A percentile compares a stretch with the other conserved stretches of the same genome.
Conservation (phyloP, 2,329 filamentous ascomycete genomes). For the Colletotrichum incanum region DNA sequence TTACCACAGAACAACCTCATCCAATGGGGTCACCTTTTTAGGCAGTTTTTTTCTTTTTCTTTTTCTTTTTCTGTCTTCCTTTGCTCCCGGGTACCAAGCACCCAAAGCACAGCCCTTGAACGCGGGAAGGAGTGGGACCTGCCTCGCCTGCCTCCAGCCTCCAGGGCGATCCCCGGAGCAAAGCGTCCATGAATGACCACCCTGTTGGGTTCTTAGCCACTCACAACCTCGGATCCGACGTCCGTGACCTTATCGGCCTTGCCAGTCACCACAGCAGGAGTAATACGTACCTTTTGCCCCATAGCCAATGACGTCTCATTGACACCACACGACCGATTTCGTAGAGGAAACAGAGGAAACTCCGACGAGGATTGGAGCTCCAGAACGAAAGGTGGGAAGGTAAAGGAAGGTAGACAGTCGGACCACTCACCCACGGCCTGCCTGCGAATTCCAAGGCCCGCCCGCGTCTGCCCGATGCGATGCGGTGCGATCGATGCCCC, state of each 20-base stretch:
- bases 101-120: neutral
- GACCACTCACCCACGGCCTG: neutral
- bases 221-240: conserved; percentile 6
- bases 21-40: conserved; percentile 1
- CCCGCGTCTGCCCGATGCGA: neutral
- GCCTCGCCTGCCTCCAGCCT: neutral
- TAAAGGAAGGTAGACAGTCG: neutral
- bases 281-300: conserved; percentile 6
- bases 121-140: conserved; percentile 27
- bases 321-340: conserved; percentile 26
- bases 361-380: conserved; percentile 5
- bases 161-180: conserved; percentile 27
- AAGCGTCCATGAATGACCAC: conserved; percentile 27
- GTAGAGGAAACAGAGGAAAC: conserved; percentile 4
- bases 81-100: neutral
- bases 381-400: neutral
- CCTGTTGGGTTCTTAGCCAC: conserved; percentile 3
- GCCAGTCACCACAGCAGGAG: neutral
- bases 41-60: neutral
- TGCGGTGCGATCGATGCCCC: conserved; percentile 28
- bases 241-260: conserved; percentile 25
- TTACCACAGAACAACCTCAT: neutral
- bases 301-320: conserved; percentile 37
- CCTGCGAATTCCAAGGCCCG: neutral
- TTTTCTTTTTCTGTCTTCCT: neutral